Conservation (phyloP, 495 filamentous ascomycete genomes). For the Penicillium ucsense region DNA sequence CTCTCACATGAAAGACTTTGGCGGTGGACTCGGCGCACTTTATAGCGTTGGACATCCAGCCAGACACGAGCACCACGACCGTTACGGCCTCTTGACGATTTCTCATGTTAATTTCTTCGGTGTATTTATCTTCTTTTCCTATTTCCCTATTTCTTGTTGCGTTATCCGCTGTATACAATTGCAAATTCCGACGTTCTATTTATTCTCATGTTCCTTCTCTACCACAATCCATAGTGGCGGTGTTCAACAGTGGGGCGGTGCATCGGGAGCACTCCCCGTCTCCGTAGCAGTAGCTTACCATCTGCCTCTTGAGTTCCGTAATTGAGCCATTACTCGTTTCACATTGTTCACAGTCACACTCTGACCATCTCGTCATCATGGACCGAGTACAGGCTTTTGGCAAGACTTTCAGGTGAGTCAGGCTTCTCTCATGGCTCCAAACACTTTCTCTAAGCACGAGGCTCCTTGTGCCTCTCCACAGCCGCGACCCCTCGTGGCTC, state of each 20-base stretch:
- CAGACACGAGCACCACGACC: too few relatives aligned
- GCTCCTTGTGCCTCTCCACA: slow-evolving; percentile 1
- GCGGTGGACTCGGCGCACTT: not conserved
- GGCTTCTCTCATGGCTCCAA: slow-evolving; percentile 1
- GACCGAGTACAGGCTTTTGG: slow-evolving; percentile 64
- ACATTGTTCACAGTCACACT: too few relatives aligned
- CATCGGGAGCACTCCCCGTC: slow-evolving; percentile 10
- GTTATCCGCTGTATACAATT: not conserved
- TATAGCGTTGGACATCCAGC: too few relatives aligned
- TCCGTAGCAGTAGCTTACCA: slow-evolving; percentile 6
- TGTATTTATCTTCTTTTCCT: not conserved
- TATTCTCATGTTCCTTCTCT: not conserved
- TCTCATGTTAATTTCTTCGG: not conserved
- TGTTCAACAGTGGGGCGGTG: slow-evolving; percentile 20
- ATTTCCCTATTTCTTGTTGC: too few relatives aligned
- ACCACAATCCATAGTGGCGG: slow-evolving; percentile 14
- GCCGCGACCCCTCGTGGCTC: not conserved
- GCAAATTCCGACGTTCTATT: not conserved
- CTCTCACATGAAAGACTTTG: slow-evolving; percentile 52
- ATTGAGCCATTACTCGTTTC: too few relatives aligned
- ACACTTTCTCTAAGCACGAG: not conserved
- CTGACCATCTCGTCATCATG: slow-evolving; percentile 31
- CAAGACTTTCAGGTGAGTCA: slow-evolving; percentile 59
- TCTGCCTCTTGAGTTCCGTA: not conserved
- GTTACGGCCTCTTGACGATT: not conserved